A percentile compares a stretch with the other conserved stretches of the same genome.
Evolutionary conservation across 1,284 basidiomycete genomes (phyloP).

Genomic region (Ganoderma multipileum): DNA sequence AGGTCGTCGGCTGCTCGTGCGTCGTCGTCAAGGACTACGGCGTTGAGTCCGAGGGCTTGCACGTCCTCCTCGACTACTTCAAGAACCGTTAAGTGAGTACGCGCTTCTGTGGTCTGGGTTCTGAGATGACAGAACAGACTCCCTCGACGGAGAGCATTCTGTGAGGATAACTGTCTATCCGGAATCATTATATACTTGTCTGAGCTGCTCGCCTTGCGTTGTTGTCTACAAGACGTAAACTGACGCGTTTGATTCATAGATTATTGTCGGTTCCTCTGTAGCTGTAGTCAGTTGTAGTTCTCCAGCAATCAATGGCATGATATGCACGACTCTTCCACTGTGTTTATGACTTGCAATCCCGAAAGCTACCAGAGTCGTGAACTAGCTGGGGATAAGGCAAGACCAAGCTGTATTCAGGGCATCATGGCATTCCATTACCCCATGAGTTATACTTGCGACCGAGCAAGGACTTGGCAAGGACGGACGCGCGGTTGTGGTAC

Average conservation of each 20-base stretch:
- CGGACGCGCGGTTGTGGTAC: neutral
- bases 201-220: constrained; percentile 47
- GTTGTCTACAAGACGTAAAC: neutral
- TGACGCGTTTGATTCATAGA: constrained; percentile 4
- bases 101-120: constrained; percentile 17
- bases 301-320: constrained; percentile 14
- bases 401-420: too few relatives aligned
- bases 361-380: neutral
- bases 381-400: too few relatives aligned
- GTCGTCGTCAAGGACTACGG: constrained; percentile 99
- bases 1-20: constrained; percentile 95
- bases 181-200: constrained; percentile 81
- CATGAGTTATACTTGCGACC: too few relatives aligned
- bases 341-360: neutral
- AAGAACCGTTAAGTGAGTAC: constrained; percentile 79
- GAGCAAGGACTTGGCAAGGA: too few relatives aligned
- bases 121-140: constrained; percentile 84
- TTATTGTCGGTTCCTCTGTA: constrained; percentile 24
- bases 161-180: constrained; percentile 81
- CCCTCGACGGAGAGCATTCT: constrained; percentile 81
- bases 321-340: constrained; percentile 10
- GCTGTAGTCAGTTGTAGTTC: constrained; percentile 20
- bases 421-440: neutral
- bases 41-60: constrained; percentile 93
- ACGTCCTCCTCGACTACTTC: constrained; percentile 97